Conservation (phyloP, 2,329 filamentous ascomycete genomes). For the Lecanicillium sp. region DNA sequence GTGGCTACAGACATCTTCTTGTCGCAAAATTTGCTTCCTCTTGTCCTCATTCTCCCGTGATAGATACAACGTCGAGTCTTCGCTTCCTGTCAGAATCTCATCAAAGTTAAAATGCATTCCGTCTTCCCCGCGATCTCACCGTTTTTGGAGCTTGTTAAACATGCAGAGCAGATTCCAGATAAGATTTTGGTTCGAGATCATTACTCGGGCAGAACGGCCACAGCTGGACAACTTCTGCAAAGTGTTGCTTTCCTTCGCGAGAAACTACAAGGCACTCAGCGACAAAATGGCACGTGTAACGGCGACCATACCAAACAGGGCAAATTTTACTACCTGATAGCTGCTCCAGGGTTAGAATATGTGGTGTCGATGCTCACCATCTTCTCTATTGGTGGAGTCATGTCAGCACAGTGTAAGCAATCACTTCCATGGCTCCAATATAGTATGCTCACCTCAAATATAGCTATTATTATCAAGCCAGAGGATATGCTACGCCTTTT, state of each 20-base stretch:
- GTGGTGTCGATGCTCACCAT: not conserved
- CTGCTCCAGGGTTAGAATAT: not conserved
- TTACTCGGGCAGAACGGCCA: not conserved
- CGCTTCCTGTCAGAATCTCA: not conserved
- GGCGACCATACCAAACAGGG: not conserved
- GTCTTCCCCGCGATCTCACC: not conserved
- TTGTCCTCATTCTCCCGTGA: too few species aligned
- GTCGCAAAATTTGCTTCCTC: too few species aligned
- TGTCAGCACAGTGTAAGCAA: constrained; percentile 1
- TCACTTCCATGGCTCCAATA: not conserved
- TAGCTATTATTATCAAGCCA: constrained; percentile 1
- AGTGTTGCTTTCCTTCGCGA: not conserved
- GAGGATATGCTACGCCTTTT: constrained; percentile 1
- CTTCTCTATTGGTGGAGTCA: not conserved
- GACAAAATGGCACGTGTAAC: not conserved
- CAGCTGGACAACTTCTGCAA: not conserved
- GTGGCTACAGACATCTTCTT: too few species aligned
- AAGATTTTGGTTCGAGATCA: not conserved
- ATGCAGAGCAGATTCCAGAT: not conserved
- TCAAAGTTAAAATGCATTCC: not conserved
- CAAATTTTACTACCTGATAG: constrained; percentile 1
- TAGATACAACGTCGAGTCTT: too few species aligned
- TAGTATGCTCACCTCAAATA: not conserved
- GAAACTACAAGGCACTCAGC: not conserved
- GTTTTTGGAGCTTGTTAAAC: not conserved